Conservation (phyloP, 177 flowering plant genomes). For the Telopea speciosissima region DNA sequence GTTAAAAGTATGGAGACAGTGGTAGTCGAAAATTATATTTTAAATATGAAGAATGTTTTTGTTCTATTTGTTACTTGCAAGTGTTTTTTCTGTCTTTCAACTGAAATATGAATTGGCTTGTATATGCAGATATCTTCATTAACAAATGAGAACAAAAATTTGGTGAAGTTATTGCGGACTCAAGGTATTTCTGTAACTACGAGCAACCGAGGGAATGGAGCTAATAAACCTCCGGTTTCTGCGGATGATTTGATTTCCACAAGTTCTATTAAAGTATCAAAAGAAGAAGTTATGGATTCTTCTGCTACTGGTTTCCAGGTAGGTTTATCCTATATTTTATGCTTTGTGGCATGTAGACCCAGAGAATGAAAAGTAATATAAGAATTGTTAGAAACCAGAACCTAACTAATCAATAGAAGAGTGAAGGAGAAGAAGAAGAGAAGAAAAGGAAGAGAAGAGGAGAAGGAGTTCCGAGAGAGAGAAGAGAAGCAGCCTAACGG, state of each 20-base stretch:
- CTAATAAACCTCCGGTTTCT: constrained; percentile 3
- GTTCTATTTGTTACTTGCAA: not conserved
- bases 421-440: too few species aligned
- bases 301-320: constrained; percentile 28
- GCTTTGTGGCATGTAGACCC: not conserved
- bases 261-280: constrained; percentile 21
- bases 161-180: constrained; percentile 29
- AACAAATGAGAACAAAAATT: constrained; percentile 33
- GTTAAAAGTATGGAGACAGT: not conserved
- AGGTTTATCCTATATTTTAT: constrained; percentile 1
- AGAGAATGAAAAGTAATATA: not conserved
- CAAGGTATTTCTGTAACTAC: constrained; percentile 16
- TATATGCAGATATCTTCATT: constrained; percentile 48
- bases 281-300: constrained; percentile 19
- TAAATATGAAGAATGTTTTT: not conserved
- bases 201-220: constrained; percentile 13
- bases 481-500: too few species aligned
- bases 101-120: not conserved
- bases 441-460: too few species aligned
- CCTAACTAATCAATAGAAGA: too few species aligned
- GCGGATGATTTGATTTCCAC: constrained; percentile 20
- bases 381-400: too few species aligned
- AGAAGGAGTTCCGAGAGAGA: too few species aligned
- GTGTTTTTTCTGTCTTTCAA: not conserved
- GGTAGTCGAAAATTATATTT: not conserved